phyloP scores from a whole-genome alignment of 768 basidiomycete genomes.

The Filobasidium floriforme region DNA sequence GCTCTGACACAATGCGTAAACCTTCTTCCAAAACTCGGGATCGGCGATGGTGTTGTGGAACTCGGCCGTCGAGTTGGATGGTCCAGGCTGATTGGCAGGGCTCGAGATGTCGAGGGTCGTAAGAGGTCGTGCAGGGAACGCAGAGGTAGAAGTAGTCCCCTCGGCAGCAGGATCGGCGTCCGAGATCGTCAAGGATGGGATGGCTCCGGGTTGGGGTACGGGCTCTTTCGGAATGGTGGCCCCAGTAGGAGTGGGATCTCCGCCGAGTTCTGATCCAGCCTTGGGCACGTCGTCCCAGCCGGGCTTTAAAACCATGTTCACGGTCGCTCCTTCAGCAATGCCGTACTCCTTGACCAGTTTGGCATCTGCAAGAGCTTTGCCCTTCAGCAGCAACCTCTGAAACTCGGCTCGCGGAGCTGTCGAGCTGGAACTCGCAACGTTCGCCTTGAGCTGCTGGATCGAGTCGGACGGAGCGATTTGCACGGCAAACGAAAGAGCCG shows the following conservation, averaged over 20 bases:
- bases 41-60: conserved; percentile 66
- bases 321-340: conserved; percentile 67
- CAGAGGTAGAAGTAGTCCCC: conserved; percentile 45
- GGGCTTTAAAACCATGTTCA: conserved; percentile 82
- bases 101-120: conserved; percentile 50
- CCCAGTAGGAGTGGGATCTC: conserved; percentile 17
- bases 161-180: conserved; percentile 29
- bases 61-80: conserved; percentile 42
- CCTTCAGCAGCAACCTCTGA: conserved; percentile 83
- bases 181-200: conserved; percentile 34
- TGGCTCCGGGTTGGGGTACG: conserved; percentile 22
- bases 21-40: conserved; percentile 70
- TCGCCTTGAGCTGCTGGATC: conserved; percentile 67
- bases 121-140: conserved; percentile 62
- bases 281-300: conserved; percentile 48
- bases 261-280: conserved; percentile 4
- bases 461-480: conserved; percentile 67
- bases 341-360: conserved; percentile 88
- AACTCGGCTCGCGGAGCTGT: conserved; percentile 56
- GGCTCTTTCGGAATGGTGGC: conserved; percentile 20
- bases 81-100: conserved; percentile 36
- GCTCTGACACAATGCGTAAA: conserved; percentile 60
- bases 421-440: conserved; percentile 54
- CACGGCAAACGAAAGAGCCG: conserved; percentile 66
- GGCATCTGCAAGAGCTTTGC: conserved; percentile 80